Conservation (phyloP, 73 alveolate species). For the Halteria grandinella region DNA sequence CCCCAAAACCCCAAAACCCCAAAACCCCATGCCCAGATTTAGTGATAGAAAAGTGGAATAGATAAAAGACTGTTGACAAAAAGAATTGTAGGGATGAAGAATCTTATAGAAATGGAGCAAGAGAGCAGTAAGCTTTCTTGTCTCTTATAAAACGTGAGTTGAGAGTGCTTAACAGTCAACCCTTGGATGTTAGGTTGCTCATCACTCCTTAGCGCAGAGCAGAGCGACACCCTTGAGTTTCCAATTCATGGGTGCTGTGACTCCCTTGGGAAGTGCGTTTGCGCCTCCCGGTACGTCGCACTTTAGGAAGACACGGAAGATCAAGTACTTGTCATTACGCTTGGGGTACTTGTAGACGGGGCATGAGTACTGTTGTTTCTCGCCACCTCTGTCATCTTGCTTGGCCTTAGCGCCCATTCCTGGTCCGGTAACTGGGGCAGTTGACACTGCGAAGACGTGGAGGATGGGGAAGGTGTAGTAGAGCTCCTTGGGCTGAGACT, state of each 20-base stretch:
- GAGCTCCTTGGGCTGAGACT: constrained; percentile 88
- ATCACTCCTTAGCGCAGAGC: constrained; percentile 90
- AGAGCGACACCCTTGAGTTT: constrained; percentile 95
- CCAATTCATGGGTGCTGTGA: constrained; percentile 85
- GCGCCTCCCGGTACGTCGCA: constrained; percentile 88
- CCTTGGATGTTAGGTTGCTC: no score
- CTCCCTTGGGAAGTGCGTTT: constrained; percentile 67
- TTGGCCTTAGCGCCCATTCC: constrained; percentile 64
- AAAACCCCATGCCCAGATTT: no score
- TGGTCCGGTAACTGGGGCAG: constrained; percentile 63
- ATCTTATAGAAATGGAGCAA: no score
- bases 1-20: no score
- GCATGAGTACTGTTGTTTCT: constrained; percentile 76
- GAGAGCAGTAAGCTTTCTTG: no score
- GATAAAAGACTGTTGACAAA: no score
- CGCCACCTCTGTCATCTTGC: constrained; percentile 66
- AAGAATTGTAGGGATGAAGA: no score
- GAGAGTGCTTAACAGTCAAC: no score
- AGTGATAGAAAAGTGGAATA: no score
- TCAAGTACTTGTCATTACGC: constrained; percentile 96
- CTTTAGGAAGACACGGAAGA: constrained; percentile 96
- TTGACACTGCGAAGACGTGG: constrained; percentile 81
- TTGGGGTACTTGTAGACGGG: constrained; percentile 96
- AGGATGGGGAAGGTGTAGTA: constrained; percentile 85
- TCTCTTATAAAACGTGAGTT: no score